These are phyloP conservation scores for Diospyros kaki DNA, from an alignment of 148 eudicot genomes.

Conservation along the genomic window DNA sequence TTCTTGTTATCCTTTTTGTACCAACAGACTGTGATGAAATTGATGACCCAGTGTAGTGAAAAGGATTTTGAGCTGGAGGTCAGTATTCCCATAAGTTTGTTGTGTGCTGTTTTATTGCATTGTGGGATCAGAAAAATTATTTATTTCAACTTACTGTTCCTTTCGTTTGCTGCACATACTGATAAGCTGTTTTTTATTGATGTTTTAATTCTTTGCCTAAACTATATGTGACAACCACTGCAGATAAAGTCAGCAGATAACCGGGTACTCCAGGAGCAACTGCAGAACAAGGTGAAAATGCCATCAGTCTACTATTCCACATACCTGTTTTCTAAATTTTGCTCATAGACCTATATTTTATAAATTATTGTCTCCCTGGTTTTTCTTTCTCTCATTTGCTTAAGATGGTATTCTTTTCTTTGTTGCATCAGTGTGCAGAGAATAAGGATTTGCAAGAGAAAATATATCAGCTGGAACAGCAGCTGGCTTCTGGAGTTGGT, in stretches of 20 bases:
- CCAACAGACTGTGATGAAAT: conserved; percentile 64
- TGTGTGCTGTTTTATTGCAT: not conserved
- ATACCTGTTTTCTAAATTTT: not conserved
- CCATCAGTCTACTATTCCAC: not conserved
- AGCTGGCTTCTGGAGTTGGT: conserved; percentile 45
- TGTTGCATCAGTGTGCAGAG: conserved; percentile 58
- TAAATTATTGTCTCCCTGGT: not conserved
- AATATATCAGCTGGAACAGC: conserved; percentile 57
- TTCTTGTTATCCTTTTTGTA: conserved; percentile 6
- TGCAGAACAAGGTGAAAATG: conserved; percentile 68
- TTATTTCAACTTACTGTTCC: not conserved
- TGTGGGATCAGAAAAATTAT: not conserved
- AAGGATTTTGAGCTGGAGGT: conserved; percentile 96
- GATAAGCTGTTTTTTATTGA: not conserved
- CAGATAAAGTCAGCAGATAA: conserved; percentile 94
- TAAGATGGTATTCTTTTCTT: conserved; percentile 1
- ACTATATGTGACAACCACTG: conserved; percentile 11
- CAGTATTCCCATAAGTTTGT: conserved; percentile 8
- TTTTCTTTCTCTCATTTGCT: not conserved
- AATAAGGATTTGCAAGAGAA: conserved; percentile 65
- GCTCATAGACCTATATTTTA: not conserved
- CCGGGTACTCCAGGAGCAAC: conserved; percentile 89
- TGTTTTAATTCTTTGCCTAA: not conserved
- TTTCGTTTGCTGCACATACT: not conserved
- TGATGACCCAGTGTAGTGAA: conserved; percentile 85